Conservation (phyloP, 768 basidiomycete species). For the Suillus cothurnatus region DNA sequence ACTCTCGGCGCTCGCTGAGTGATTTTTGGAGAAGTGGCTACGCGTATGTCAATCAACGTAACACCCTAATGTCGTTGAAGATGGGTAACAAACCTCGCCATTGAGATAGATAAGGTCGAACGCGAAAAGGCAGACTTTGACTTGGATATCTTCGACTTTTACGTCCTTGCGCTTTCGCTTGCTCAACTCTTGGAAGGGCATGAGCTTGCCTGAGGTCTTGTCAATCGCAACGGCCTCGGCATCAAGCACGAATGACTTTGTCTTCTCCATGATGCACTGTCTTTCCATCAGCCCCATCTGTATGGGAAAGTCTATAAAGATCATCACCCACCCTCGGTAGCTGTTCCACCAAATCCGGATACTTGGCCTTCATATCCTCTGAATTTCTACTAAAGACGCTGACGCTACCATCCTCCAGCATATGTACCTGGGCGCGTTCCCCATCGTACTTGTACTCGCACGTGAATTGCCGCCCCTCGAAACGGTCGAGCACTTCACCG, state of each 20-base stretch:
- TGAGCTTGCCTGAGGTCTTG: slow-evolving; percentile 74
- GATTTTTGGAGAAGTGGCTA: slow-evolving; percentile 84
- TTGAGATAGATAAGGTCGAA: slow-evolving; percentile 97
- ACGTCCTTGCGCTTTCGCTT: slow-evolving; percentile 96
- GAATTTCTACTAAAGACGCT: slow-evolving; percentile 97
- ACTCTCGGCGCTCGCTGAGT: slow-evolving; percentile 71
- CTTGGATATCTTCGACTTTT: slow-evolving; percentile 95
- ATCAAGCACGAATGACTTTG: slow-evolving; percentile 92
- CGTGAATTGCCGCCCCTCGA: slow-evolving; percentile 93
- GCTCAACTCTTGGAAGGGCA: slow-evolving; percentile 98
- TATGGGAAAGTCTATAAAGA: background rate
- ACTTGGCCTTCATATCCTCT: slow-evolving; percentile 99
- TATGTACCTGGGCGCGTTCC: slow-evolving; percentile 95
- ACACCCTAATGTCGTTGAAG: slow-evolving; percentile 6
- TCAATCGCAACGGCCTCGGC: slow-evolving; percentile 98
- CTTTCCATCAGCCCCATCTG: slow-evolving; percentile 7
- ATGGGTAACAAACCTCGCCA: slow-evolving; percentile 69
- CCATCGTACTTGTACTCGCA: slow-evolving; percentile 99
- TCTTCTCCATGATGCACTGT: slow-evolving; percentile 83
- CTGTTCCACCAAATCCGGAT: slow-evolving; percentile 96
- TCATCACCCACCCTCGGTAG: slow-evolving; percentile 66
- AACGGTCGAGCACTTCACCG: slow-evolving; percentile 94
- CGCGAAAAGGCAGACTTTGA: slow-evolving; percentile 93
- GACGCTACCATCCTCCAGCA: slow-evolving; percentile 77
- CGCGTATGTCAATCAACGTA: background rate